Evolutionary conservation across 441 rosid genomes (phyloP).

Genomic region (Bocquillonia castaneifolia): DNA sequence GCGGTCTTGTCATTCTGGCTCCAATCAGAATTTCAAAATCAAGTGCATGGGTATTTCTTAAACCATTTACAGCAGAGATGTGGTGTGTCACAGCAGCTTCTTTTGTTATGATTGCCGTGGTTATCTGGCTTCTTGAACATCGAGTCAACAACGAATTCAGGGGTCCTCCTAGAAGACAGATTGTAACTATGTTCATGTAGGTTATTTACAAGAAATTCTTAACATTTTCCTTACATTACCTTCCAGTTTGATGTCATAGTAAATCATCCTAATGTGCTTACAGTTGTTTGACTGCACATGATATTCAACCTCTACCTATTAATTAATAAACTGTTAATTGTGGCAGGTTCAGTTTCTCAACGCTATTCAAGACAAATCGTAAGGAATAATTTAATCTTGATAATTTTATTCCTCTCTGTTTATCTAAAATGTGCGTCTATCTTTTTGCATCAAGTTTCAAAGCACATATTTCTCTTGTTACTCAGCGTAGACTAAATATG

Average conservation of each 20-base stretch:
- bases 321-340: conserved; percentile 10
- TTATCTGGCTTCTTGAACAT: conserved; percentile 81
- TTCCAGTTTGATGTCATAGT: background rate
- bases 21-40: conserved; percentile 36
- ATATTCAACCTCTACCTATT: conserved; percentile 17
- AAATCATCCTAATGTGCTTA: background rate
- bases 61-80: conserved; percentile 59
- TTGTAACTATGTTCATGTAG: conserved; percentile 57
- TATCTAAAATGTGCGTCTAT: background rate
- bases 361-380: conserved; percentile 71
- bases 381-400: conserved; percentile 32
- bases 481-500: too few species aligned
- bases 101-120: conserved; percentile 60
- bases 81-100: conserved; percentile 63
- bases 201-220: conserved; percentile 17
- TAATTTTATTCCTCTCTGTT: background rate
- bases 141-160: conserved; percentile 71
- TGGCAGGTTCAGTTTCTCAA: conserved; percentile 84
- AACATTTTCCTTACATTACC: background rate
- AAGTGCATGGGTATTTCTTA: conserved; percentile 65
- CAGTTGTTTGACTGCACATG: background rate
- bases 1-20: conserved; percentile 86
- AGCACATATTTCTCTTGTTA: background rate
- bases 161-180: conserved; percentile 67
- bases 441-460: background rate